A percentile compares a stretch with the other conserved stretches of the same genome.
phyloP scores from a whole-genome alignment of 2,329 filamentous ascomycete genomes.

The Fusarium foetens region DNA sequence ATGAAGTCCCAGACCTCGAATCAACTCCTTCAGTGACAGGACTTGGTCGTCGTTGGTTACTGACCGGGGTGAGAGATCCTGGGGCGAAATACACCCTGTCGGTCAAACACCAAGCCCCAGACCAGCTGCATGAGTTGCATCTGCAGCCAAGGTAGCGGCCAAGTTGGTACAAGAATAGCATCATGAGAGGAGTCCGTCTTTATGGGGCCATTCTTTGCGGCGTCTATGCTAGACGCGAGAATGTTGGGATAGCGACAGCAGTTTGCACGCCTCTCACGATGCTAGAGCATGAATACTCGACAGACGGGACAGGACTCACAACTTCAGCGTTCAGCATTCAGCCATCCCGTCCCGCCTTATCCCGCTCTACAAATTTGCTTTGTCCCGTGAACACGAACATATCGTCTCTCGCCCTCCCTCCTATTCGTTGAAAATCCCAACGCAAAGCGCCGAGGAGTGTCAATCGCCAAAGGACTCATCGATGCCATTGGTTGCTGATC shows the following conservation, averaged over 20 bases:
- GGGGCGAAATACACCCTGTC: slow-evolving; percentile 28
- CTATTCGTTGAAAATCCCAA: slow-evolving; percentile 37
- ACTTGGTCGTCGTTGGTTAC: slow-evolving; percentile 22
- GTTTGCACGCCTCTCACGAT: slow-evolving; percentile 5
- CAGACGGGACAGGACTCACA: not conserved
- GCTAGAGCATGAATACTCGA: not conserved
- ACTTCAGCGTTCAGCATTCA: not conserved
- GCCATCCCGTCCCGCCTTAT: slow-evolving; percentile 15
- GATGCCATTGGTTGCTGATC: slow-evolving; percentile 34
- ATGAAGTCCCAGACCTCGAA: slow-evolving; percentile 21
- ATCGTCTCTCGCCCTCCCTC: not conserved
- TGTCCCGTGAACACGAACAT: slow-evolving; percentile 6
- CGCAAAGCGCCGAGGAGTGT: slow-evolving; percentile 40
- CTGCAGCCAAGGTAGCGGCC: slow-evolving; percentile 19
- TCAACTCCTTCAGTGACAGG: slow-evolving; percentile 17
- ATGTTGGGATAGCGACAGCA: not conserved
- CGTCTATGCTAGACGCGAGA: slow-evolving; percentile 36
- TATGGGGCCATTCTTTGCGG: slow-evolving; percentile 5
- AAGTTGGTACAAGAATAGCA: slow-evolving; percentile 37
- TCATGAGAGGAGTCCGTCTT: slow-evolving; percentile 14
- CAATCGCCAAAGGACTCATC: slow-evolving; percentile 15
- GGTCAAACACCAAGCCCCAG: slow-evolving; percentile 27
- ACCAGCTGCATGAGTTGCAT: slow-evolving; percentile 34
- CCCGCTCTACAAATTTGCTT: slow-evolving; percentile 27
- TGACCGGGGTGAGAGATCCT: slow-evolving; percentile 22